Conservation (phyloP, 441 rosid species). For the Pelargonium cotyledonis region DNA sequence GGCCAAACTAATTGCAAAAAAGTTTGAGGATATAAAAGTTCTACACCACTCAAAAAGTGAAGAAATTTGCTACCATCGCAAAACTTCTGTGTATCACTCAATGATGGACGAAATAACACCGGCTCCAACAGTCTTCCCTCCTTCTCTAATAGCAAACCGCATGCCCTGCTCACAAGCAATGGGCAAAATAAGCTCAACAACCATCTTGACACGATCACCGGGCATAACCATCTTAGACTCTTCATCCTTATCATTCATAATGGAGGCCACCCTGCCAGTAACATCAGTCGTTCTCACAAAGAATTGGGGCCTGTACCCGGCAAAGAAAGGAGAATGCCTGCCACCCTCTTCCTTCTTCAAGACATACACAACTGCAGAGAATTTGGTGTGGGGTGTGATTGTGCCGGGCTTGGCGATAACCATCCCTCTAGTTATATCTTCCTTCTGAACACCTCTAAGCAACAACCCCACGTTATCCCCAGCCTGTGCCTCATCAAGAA, state of each 20-base stretch:
- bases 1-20: too few species aligned
- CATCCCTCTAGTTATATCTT: constrained; percentile 87
- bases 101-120: constrained; percentile 86
- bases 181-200: constrained; percentile 85
- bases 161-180: constrained; percentile 96
- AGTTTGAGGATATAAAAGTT: too few species aligned
- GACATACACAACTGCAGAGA: constrained; percentile 66
- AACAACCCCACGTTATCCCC: constrained; percentile 91
- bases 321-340: constrained; percentile 74
- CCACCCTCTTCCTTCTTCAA: constrained; percentile 97
- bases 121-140: constrained; percentile 94
- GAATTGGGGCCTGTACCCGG: constrained; percentile 88
- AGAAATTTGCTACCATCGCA: too few species aligned
- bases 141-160: constrained; percentile 99
- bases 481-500: constrained; percentile 78
- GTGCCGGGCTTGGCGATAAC: constrained; percentile 81
- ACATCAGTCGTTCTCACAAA: constrained; percentile 96
- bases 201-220: constrained; percentile 87
- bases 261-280: constrained; percentile 63
- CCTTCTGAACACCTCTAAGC: constrained; percentile 81
- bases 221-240: constrained; percentile 99
- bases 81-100: constrained; percentile 29
- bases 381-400: constrained; percentile 69
- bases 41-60: too few species aligned
- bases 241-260: constrained; percentile 87